Evolutionary conservation across 495 filamentous ascomycete species (phyloP).

Genomic region (Aspergillus steynii): DNA sequence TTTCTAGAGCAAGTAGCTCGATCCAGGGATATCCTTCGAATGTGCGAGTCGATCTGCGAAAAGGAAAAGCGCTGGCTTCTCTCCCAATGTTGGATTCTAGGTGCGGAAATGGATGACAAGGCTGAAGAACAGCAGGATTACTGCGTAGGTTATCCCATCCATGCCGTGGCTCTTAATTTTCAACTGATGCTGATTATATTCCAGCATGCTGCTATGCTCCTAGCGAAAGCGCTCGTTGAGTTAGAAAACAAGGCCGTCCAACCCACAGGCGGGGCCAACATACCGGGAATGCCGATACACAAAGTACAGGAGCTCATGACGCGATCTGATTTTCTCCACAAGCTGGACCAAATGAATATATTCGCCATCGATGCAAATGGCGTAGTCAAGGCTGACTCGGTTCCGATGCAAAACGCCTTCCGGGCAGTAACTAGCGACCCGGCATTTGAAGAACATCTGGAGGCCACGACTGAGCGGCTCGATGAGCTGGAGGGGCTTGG

Average conservation of each 20-base stretch:
- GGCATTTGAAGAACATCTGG: slow-evolving; percentile 71
- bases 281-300: slow-evolving; percentile 72
- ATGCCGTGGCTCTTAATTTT: too few species aligned
- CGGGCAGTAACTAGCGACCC: slow-evolving; percentile 62
- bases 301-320: slow-evolving; percentile 82
- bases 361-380: slow-evolving; percentile 80
- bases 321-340: slow-evolving; percentile 82
- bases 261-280: slow-evolving; percentile 38
- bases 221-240: background rate
- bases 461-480: slow-evolving; percentile 73
- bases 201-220: background rate
- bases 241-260: background rate
- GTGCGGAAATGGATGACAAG: slow-evolving; percentile 78
- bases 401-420: slow-evolving; percentile 86
- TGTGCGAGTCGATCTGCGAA: background rate
- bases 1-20: background rate
- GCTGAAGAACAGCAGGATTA: slow-evolving; percentile 93
- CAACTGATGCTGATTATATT: too few species aligned
- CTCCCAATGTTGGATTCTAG: background rate
- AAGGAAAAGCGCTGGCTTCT: slow-evolving; percentile 1
- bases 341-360: slow-evolving; percentile 78
- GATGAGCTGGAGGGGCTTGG: slow-evolving; percentile 78
- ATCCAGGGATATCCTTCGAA: background rate
- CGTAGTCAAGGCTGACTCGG: slow-evolving; percentile 76
- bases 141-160: slow-evolving; percentile 50